phyloP scores from a whole-genome alignment of 306 rosid genomes.

The Morella rubra region DNA sequence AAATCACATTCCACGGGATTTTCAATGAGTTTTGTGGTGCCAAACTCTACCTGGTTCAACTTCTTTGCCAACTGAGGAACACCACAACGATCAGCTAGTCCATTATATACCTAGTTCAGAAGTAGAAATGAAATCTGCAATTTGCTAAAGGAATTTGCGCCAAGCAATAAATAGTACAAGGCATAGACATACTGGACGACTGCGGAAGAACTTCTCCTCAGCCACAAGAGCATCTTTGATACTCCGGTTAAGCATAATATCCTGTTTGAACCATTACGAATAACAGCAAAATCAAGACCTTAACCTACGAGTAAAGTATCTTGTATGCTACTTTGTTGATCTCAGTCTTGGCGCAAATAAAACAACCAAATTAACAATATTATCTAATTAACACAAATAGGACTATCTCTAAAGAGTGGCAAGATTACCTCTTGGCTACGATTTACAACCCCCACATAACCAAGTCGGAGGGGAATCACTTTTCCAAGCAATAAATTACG shows the following conservation, averaged over 20 bases:
- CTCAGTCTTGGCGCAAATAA: slow-evolving; percentile 6
- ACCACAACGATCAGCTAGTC: slow-evolving; percentile 90
- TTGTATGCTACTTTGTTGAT: slow-evolving; percentile 18
- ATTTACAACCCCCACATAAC: slow-evolving; percentile 94
- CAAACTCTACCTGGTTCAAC: slow-evolving; percentile 81
- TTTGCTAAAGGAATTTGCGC: slow-evolving; percentile 7
- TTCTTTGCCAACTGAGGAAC: slow-evolving; percentile 94
- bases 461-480: slow-evolving; percentile 95
- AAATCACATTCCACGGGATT: background rate
- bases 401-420: slow-evolving; percentile 2
- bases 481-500: slow-evolving; percentile 92
- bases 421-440: slow-evolving; percentile 95
- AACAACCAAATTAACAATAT: background rate
- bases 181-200: slow-evolving; percentile 80
- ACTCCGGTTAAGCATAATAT: slow-evolving; percentile 74
- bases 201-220: slow-evolving; percentile 86
- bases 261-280: slow-evolving; percentile 51
- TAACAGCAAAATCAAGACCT: slow-evolving; percentile 30
- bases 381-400: slow-evolving; percentile 11
- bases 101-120: slow-evolving; percentile 70
- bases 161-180: slow-evolving; percentile 16
- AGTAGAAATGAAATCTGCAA: slow-evolving; percentile 24
- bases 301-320: slow-evolving; percentile 20
- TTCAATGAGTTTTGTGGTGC: background rate
- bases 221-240: slow-evolving; percentile 94